Conservation (phyloP, 768 basidiomycete species). For the Fistulinella prunicolor region DNA sequence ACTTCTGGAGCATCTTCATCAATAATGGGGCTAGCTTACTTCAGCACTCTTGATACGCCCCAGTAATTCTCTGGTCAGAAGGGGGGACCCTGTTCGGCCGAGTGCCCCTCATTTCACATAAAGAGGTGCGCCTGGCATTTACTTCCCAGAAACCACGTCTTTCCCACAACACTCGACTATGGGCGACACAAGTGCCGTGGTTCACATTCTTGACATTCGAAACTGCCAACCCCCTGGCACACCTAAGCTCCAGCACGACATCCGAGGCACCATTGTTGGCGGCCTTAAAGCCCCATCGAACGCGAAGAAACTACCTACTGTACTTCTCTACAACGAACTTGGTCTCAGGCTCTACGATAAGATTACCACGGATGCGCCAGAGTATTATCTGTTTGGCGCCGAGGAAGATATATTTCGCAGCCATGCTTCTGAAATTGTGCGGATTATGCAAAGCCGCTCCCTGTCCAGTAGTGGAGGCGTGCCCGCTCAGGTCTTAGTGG, state of each 20-base stretch:
- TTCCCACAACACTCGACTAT: constrained; percentile 1
- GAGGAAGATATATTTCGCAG: constrained; percentile 82
- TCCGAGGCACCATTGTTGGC: constrained; percentile 45
- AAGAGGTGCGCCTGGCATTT: neutral
- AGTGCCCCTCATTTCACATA: constrained; percentile 3
- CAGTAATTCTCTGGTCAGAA: too few relatives aligned
- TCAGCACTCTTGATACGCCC: neutral
- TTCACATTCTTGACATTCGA: constrained; percentile 25
- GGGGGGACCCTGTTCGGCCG: neutral
- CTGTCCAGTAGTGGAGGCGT: constrained; percentile 16
- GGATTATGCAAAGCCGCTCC: constrained; percentile 54
- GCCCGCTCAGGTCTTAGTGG: constrained; percentile 64
- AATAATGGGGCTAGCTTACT: neutral
- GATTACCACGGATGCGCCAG: constrained; percentile 71
- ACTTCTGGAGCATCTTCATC: too few relatives aligned
- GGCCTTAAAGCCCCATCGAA: constrained; percentile 56
- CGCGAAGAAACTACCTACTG: constrained; percentile 69
- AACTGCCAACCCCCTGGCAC: constrained; percentile 4
- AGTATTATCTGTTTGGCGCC: constrained; percentile 89
- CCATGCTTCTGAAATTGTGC: constrained; percentile 72
- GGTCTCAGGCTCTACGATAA: constrained; percentile 86
- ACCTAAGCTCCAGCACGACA: constrained; percentile 24
- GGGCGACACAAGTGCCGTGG: constrained; percentile 19
- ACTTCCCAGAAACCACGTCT: neutral
- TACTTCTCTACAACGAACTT: constrained; percentile 82